Evolutionary conservation across 805 yeast species (phyloP), one percentile per base, ranked within the genome.

Genomic region (Hagleromyces aurorensis): DNA sequence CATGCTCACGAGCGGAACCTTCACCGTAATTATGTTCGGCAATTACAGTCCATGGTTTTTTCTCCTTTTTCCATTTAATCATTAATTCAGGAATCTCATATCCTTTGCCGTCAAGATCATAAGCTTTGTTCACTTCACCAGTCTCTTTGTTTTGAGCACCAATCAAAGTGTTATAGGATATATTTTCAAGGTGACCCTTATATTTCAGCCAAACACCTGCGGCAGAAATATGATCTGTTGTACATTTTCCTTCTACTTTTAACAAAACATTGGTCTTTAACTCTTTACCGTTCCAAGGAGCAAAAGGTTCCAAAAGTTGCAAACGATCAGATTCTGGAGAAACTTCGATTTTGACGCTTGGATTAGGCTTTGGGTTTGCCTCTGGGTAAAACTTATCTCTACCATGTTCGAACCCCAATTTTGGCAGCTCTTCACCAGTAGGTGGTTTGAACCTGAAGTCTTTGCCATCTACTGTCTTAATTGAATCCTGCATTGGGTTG

Each of bases 1-100:
- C 98, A 52, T 89, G 98, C 60, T 89, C 98, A 72, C 98, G 82
- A 18, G 98, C 96, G 28, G 96, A 87, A 49, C 98, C 98, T 67
- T 89, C 98, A 63, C 98, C 98, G 53, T 89, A 91, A 62, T 89
- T 89, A 57, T 91, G 95, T 59, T 91, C 98, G 32, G 96, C 97
- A 41, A 91, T 80, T 25, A 91, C 96, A 43, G 76, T 70, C 98
- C 98, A 89, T 13, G 93, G 91, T 46, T 81, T 71, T 11, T 61
- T 46, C 38, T 84, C 91, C 29, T 75, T 65, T 58, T 89, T 87
- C 96, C 96, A 91, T 59, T 82, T 82, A 61, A 78, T 80, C 96
- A 91, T 91, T 37, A 87, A 70, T 45, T 85, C 96, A n/a, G 98
- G 98, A 42, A 91, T 91, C 16, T 86, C 72, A 50, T 70, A 74